Evolutionary conservation across 1,284 basidiomycete species (phyloP).

Genomic region (Moniliophthora roreri): DNA sequence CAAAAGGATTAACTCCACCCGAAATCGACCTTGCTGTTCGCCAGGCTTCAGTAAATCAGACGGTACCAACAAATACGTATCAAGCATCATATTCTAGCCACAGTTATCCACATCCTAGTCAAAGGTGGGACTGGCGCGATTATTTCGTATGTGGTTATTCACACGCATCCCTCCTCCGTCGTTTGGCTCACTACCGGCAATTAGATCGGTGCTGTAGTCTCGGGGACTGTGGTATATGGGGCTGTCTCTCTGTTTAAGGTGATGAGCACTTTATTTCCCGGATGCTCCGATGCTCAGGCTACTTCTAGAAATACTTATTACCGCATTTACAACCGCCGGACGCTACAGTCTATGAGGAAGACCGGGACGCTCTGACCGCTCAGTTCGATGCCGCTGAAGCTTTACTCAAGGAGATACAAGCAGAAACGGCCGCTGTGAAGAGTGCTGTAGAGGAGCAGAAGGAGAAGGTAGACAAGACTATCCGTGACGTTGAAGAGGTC

Average conservation of each 20-base stretch:
- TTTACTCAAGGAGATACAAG: conserved; percentile 80
- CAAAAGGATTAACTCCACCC: conserved; percentile 81
- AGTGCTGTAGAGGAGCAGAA: conserved; percentile 82
- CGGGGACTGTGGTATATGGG: conserved; percentile 88
- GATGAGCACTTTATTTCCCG: conserved; percentile 22
- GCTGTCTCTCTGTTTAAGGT: conserved; percentile 86
- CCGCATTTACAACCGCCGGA: conserved; percentile 93
- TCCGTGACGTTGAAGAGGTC: conserved; percentile 78
- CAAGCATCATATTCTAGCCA: conserved; percentile 39
- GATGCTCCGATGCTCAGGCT: conserved; percentile 1
- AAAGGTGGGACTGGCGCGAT: conserved; percentile 89
- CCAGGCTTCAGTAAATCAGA: conserved; percentile 46
- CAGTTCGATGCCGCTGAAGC: conserved; percentile 94
- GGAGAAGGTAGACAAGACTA: conserved; percentile 74
- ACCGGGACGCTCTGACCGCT: conserved; percentile 80
- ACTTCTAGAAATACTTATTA: conserved; percentile 80
- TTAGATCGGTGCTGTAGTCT: conserved; percentile 92
- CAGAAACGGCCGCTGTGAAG: conserved; percentile 73
- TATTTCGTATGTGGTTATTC: conserved; percentile 72
- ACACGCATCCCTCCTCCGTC: conserved; percentile 12
- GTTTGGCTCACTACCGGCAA: conserved; percentile 11
- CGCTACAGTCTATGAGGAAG: conserved; percentile 86
- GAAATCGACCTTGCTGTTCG: conserved; percentile 90
- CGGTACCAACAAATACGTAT: conserved; percentile 29
- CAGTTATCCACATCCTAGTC: conserved; percentile 40